Percentiles rank a stretch among this genome's conserved stretches.
These are phyloP conservation scores for Bathelium albidoporum DNA, from an alignment of 495 filamentous ascomycete species.

Conservation along the genomic window DNA sequence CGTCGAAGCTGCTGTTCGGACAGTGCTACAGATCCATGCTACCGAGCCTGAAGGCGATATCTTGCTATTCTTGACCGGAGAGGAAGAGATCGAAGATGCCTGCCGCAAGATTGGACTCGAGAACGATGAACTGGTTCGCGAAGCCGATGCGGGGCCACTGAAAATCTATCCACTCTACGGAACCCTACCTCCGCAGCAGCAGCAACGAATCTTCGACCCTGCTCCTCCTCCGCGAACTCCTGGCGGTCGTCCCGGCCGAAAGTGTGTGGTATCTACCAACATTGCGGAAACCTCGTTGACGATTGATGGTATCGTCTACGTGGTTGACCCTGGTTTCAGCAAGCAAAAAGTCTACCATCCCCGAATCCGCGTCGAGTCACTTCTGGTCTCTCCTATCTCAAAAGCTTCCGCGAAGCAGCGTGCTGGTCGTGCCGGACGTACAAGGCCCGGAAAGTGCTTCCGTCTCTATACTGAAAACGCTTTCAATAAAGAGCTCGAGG, in stretches of 20 bases:
- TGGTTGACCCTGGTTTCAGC: conserved; percentile 96
- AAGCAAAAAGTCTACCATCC: conserved; percentile 99
- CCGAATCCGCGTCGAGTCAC: conserved; percentile 86
- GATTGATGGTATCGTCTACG: conserved; percentile 98
- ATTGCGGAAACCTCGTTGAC: conserved; percentile 97
- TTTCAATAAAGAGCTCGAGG: conserved; percentile 96
- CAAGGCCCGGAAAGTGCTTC: conserved; percentile 94
- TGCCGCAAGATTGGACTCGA: conserved; percentile 83
- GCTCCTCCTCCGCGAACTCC: conserved; percentile 61
- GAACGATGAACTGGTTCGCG: conserved; percentile 78
- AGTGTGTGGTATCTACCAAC: conserved; percentile 91
- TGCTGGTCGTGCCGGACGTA: conserved; percentile 98
- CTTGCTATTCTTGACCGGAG: conserved; percentile 89
- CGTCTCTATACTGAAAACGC: conserved; percentile 90
- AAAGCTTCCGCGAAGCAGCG: conserved; percentile 97
- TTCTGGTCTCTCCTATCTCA: conserved; percentile 91
- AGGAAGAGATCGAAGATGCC: conserved; percentile 98
- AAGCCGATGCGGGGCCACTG: conserved; percentile 82
- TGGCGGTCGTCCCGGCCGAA: conserved; percentile 81
- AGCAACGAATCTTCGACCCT: conserved; percentile 89
- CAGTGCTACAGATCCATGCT: conserved; percentile 92
- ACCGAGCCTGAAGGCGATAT: conserved; percentile 91
- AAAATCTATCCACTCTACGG: conserved; percentile 91
- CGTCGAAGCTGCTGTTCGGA: conserved; percentile 86
- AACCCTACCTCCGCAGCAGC: conserved; percentile 79